Base-by-base conservation (phyloP, 805 yeast genomes). In the Candida morakotiae region DNA sequence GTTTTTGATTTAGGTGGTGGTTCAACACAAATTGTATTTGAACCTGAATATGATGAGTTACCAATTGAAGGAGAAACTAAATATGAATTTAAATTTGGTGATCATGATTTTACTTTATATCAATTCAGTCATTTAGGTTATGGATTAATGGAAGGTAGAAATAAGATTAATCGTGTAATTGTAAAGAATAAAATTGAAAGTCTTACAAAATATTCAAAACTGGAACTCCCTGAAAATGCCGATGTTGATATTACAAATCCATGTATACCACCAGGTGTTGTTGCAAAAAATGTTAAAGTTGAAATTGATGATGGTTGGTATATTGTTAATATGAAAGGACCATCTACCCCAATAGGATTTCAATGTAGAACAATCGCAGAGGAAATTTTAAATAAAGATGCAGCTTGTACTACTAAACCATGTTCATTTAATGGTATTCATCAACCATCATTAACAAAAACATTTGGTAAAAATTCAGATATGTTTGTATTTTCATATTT, bases 1-100 rank as follows among this genome's bases (percentile, higher is more conserved):
- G 95, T 93, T 9, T 93, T 93, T 55, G 99, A 93, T 61, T 75
- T 93, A 42, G 99, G 98, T 51, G 98, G 98, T 53, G 98, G 98
- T 3, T 87, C 97, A 5, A 93, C 99, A 10, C 98, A 94, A 67
- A 88, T 93, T 65, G 99, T 93, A 5, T 93, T 93, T 60, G 98
- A 93, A 69, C 99, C 99, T 16, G 73, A 74, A n/a, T 79, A 80
- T 55, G 61, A 68, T 37, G 68, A 76, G 30, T 83, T 81, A 51
- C 76, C 91, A 83, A 64, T 74, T 33, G 88, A 81, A 9, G 95
- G 97, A 41, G 97, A 89, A 55, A 95, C 87, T 66, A 85, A 86
- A 61, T 88, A 81, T 57, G 75, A 76, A 44, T 72, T 88, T 48
- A 60, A 71, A 16, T 93, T 91, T 60, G 98, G 96, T 42, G 83